Conservation (phyloP, 306 rosid species). For the Cucurbita argyrosperma region DNA sequence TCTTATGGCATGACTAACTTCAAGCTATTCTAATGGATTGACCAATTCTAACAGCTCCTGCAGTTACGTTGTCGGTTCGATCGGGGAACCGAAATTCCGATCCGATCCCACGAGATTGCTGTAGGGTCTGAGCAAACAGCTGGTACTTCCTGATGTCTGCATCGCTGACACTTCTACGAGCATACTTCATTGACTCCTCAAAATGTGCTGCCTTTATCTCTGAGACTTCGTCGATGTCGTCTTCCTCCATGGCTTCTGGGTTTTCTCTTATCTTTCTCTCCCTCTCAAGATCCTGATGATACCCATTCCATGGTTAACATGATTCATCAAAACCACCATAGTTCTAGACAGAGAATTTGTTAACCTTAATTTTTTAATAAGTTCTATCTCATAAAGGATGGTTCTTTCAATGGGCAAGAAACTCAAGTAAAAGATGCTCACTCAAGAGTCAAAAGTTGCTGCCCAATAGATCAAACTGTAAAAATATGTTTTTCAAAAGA, state of each 20-base stretch:
- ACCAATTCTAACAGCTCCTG: too few relatives aligned
- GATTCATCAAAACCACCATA: not conserved
- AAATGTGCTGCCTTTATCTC: conserved; percentile 53
- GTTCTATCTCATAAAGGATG: not conserved
- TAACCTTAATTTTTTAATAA: not conserved
- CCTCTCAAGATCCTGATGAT: conserved; percentile 36
- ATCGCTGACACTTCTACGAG: conserved; percentile 58
- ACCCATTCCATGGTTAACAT: not conserved
- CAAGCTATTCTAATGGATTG: too few relatives aligned
- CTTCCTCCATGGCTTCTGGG: conserved; percentile 60
- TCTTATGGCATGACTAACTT: too few relatives aligned
- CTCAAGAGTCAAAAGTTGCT: not conserved
- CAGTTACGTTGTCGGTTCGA: conserved; percentile 10
- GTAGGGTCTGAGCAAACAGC: conserved; percentile 55
- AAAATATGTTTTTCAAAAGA: not conserved
- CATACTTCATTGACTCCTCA: conserved; percentile 61
- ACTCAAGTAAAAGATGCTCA: not conserved
- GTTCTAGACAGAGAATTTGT: not conserved
- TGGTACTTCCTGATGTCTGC: conserved; percentile 58
- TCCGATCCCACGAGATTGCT: conserved; percentile 55
- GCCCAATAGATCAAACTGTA: not conserved
- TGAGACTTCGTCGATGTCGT: conserved; percentile 21
- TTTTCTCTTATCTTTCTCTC: conserved; percentile 33
- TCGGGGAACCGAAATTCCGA: conserved; percentile 40
- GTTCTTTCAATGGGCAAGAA: not conserved